Percentiles rank a stretch among this genome's conserved stretches.
phyloP scores from a whole-genome alignment of 768 basidiomycete species.

The Panaeolus papilionaceus region DNA sequence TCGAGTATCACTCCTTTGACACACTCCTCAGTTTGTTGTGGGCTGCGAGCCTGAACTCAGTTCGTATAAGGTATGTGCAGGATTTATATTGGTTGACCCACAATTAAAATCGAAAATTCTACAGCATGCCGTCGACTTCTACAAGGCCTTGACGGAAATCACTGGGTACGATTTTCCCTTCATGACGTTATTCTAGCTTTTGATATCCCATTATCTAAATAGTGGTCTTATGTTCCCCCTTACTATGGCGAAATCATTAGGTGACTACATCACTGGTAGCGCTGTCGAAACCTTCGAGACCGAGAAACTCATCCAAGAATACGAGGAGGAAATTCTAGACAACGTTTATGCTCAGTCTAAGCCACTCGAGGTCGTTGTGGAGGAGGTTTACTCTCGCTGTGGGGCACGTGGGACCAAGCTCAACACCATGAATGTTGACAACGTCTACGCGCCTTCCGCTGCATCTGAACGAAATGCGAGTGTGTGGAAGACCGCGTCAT shows the following conservation, averaged over 20 bases:
- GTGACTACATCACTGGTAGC: conserved; percentile 24
- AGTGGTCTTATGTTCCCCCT: conserved; percentile 26
- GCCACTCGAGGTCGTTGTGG: background rate
- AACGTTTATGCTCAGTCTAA: conserved; percentile 1
- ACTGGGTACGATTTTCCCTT: conserved; percentile 16
- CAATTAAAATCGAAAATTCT: background rate
- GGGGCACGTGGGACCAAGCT: background rate
- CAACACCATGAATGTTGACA: conserved; percentile 7
- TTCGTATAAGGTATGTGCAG: conserved; percentile 3
- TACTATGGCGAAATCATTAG: conserved; percentile 21
- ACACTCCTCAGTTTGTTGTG: conserved; percentile 48
- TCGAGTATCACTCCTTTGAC: background rate
- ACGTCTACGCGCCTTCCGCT: background rate
- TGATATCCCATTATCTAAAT: background rate
- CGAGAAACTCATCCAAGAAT: conserved; percentile 19
- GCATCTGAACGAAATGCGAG: conserved; percentile 15
- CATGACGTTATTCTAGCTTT: background rate
- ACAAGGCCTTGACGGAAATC: conserved; percentile 23
- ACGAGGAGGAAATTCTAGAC: conserved; percentile 22
- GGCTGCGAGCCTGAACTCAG: conserved; percentile 50
- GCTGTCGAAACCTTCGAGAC: conserved; percentile 27
- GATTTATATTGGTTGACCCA: background rate
- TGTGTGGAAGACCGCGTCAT: conserved; percentile 15
- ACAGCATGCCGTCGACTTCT: conserved; percentile 26
- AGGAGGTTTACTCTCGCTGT: conserved; percentile 2